A percentile compares a stretch with the other conserved stretches of the same genome.
Evolutionary conservation across 805 yeast species (phyloP).

Genomic region (Saccharomycopsis oosterbeekiorum): DNA sequence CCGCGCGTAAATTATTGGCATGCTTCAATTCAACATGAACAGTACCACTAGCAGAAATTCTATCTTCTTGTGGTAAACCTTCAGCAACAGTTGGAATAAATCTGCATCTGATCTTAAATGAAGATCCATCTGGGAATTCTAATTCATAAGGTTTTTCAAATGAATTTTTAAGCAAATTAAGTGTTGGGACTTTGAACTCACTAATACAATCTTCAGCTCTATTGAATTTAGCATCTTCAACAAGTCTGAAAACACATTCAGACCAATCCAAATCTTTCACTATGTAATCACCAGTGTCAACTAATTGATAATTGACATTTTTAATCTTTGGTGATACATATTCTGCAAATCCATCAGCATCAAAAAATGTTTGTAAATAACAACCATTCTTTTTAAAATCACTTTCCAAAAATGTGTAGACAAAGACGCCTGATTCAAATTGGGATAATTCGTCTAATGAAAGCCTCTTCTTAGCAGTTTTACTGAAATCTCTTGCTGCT

Average conservation of each 20-base stretch:
- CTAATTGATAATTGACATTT: constrained; percentile 26
- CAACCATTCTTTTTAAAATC: constrained; percentile 43
- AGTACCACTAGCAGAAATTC: constrained; percentile 65
- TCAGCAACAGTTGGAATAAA: constrained; percentile 68
- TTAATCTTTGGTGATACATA: constrained; percentile 44
- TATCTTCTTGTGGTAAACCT: constrained; percentile 62
- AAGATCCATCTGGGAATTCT: constrained; percentile 40
- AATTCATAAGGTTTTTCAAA: constrained; percentile 52
- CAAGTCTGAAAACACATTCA: constrained; percentile 48
- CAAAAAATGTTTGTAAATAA: constrained; percentile 68
- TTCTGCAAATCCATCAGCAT: constrained; percentile 59
- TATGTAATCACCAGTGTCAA: constrained; percentile 61
- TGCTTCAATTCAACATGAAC: constrained; percentile 49
- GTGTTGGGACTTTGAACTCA: constrained; percentile 56
- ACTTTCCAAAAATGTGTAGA: constrained; percentile 54
- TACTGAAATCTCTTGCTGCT: constrained; percentile 22
- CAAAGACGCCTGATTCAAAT: constrained; percentile 67
- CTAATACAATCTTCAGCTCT: constrained; percentile 50
- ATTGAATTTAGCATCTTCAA: constrained; percentile 43
- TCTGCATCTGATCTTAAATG: constrained; percentile 50
- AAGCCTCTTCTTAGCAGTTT: constrained; percentile 37
- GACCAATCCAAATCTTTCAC: constrained; percentile 76
- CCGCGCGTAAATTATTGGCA: constrained; percentile 66
- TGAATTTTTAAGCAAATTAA: constrained; percentile 53
- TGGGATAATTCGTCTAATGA: constrained; percentile 47